A percentile compares a stretch with the other conserved stretches of the same genome.
phyloP scores from a whole-genome alignment of 306 rosid genomes.

The Cyamopsis tetragonoloba region DNA sequence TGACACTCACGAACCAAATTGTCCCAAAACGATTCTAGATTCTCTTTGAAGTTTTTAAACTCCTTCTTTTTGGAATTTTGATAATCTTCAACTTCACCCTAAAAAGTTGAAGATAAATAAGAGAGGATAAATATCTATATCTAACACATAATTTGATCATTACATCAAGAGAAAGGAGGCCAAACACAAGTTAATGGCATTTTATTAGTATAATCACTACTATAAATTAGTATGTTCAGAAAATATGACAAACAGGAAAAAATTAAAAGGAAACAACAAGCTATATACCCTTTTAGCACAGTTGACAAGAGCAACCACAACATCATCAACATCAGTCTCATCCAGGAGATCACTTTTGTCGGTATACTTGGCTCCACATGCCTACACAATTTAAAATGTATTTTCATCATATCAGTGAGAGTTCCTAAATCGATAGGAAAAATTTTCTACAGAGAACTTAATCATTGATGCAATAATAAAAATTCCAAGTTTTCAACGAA shows the following conservation, averaged over 20 bases:
- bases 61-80: conserved; percentile 92
- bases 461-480: neutral
- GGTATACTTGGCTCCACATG: conserved; percentile 83
- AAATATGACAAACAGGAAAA: neutral
- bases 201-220: neutral
- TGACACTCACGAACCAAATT: conserved; percentile 80
- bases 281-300: conserved; percentile 75
- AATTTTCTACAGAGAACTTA: neutral
- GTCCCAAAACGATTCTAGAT: conserved; percentile 86
- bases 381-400: conserved; percentile 48
- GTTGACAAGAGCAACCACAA: conserved; percentile 86
- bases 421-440: neutral
- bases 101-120: conserved; percentile 30
- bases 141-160: conserved; percentile 8
- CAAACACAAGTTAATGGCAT: neutral
- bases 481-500: neutral
- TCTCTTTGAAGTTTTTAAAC: conserved; percentile 78
- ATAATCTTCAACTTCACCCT: conserved; percentile 90
- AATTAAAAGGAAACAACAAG: neutral
- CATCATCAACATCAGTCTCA: conserved; percentile 87
- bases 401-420: conserved; percentile 16
- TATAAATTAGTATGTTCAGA: neutral
- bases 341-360: conserved; percentile 71
- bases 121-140: conserved; percentile 12
- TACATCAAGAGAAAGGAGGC: neutral